Evolutionary conservation across 2,329 filamentous ascomycete genomes (phyloP).

Genomic region (Fusarium sulawesiense): DNA sequence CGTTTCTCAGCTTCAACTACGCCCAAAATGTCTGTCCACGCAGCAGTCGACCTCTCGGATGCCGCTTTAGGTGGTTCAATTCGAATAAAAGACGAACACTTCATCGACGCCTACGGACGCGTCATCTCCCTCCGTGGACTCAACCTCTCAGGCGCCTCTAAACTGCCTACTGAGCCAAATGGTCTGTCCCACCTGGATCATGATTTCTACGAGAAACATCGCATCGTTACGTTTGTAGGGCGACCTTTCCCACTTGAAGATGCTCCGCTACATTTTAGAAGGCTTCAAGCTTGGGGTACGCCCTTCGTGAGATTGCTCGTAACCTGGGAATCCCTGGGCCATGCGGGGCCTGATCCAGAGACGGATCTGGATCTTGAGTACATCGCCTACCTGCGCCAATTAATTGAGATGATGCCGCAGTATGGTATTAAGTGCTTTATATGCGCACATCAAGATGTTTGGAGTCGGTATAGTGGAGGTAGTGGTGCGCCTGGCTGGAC

Average conservation of each 20-base stretch:
- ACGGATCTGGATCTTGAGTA: constrained; percentile 53
- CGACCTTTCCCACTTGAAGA: constrained; percentile 54
- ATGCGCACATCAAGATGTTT: constrained; percentile 58
- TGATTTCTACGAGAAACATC: constrained; percentile 55
- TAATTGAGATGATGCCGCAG: constrained; percentile 53
- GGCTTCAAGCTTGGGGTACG: constrained; percentile 54
- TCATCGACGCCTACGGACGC: constrained; percentile 53
- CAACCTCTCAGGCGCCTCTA: constrained; percentile 56
- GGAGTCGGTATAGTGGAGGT: constrained; percentile 57
- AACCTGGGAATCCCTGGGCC: constrained; percentile 57
- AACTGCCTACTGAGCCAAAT: constrained; percentile 53
- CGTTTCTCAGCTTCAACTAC: constrained; percentile 13
- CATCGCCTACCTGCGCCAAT: constrained; percentile 51
- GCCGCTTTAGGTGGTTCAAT: constrained; percentile 51
- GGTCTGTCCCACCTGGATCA: constrained; percentile 55
- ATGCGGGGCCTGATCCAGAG: constrained; percentile 48
- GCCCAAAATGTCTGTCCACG: constrained; percentile 35
- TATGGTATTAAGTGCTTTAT: constrained; percentile 56
- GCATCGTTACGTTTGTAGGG: constrained; percentile 54
- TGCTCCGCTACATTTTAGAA: constrained; percentile 54
- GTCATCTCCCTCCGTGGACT: constrained; percentile 55
- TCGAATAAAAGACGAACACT: constrained; percentile 45
- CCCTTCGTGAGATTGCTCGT: constrained; percentile 55
- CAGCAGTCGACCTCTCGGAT: constrained; percentile 52
- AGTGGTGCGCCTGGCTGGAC: constrained; percentile 58